Evolutionary conservation across 257 asterid genomes (phyloP).

Genomic region (Nicotiana tomentosiformis): DNA sequence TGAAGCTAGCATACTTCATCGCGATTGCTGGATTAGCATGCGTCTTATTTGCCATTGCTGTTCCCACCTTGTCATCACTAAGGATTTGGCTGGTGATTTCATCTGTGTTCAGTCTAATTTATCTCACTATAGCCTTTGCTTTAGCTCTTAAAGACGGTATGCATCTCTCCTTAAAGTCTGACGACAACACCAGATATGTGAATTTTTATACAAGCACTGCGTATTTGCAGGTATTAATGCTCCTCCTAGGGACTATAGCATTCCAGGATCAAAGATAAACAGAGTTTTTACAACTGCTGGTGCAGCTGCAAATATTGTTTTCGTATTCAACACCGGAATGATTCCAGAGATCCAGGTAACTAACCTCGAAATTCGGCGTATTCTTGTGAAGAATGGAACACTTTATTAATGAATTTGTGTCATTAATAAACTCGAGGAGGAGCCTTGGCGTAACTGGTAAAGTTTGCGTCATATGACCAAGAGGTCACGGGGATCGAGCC

Average conservation of each 20-base stretch:
- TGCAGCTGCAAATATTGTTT: constrained; percentile 75
- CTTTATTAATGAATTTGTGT: background rate
- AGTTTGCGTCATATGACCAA: no score
- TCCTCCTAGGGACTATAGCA: constrained; percentile 58
- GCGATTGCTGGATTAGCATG: constrained; percentile 71
- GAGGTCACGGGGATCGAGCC: no score
- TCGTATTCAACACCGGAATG: constrained; percentile 96
- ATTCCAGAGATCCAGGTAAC: constrained; percentile 93
- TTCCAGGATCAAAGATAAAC: constrained; percentile 45
- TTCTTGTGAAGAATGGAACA: background rate
- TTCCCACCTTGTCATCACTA: constrained; percentile 85
- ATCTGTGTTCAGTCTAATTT: constrained; percentile 60
- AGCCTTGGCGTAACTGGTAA: no score
- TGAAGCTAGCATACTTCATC: constrained; percentile 79
- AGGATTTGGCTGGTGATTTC: constrained; percentile 76
- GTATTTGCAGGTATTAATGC: constrained; percentile 28
- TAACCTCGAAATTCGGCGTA: background rate
- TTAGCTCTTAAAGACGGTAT: constrained; percentile 84
- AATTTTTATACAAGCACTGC: background rate
- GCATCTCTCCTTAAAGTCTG: background rate
- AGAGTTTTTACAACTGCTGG: constrained; percentile 71
- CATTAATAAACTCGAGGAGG: no score
- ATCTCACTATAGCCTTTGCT: constrained; percentile 48
- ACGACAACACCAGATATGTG: background rate
- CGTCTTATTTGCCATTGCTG: constrained; percentile 60